Base-by-base conservation (phyloP, 2,329 filamentous ascomycete genomes). In the Seiridium unicorne region DNA sequence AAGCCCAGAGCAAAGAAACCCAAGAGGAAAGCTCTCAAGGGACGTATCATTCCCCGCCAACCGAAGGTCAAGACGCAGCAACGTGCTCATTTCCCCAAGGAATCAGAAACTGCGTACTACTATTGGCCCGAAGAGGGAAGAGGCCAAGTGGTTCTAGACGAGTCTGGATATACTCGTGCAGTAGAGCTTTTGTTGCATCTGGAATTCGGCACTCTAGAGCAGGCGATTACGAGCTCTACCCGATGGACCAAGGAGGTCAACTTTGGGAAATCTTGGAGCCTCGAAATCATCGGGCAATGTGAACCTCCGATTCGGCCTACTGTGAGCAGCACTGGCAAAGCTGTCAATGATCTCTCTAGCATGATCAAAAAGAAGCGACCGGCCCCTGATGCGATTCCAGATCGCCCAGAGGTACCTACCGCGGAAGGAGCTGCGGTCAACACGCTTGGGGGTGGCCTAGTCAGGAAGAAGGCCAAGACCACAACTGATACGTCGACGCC, bases 191-290 rank as follows among this genome's bases (percentile, higher is more conserved):
- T 95, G 0, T 80, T 93, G 4, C 85, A 89, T 60, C 83, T 93
- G 0, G 90, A 93, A 71, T 95, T 95, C 72, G 81, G 85, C 1
- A 89, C 83, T 7, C 73, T 87, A 3, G 83, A 84, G 9, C 83
- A 89, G 53, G 87, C 89, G 0, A 77, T 76, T 1, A 79, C 80
- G 38, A 92, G 89, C 68, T 91, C 90, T 2, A 77, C 74, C 56
- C 84, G 89, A 57, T 95, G 91, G 90, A 80, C 87, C 48, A 81
- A 81, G 11, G 90, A 94, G 68, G 85, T 89, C 1, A 83, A 82
- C 13, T 76, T 80, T 60, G 81, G 82, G 0, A 73, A 77, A 1
- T 66, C 72, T 26, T 89, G 85, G 85, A 83, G 83, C 0, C 69
- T 80, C 7, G 73, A 76, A 0, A 74, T 89, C 1, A 70, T 73